A percentile compares a stretch with the other conserved stretches of the same genome.
phyloP scores from a whole-genome alignment of 257 asterid species.

The Solanum tarapatanum region DNA sequence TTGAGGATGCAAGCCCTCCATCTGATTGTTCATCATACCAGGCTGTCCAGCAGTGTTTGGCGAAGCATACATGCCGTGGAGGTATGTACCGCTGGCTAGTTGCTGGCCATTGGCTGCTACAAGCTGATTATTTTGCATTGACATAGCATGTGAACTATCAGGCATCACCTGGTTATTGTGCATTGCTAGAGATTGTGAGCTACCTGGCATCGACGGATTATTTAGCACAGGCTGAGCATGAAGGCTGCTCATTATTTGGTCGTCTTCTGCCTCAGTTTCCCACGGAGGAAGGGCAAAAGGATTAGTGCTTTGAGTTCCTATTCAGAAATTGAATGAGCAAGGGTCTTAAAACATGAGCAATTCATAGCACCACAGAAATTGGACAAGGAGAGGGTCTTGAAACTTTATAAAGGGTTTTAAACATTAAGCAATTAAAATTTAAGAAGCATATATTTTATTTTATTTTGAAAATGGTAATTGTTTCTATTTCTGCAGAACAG shows the following conservation, averaged over 20 bases:
- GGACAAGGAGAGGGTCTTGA: background rate
- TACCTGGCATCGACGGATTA: background rate
- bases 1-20: slow-evolving; percentile 30
- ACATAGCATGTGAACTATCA: background rate
- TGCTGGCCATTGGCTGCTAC: slow-evolving; percentile 24
- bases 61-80: slow-evolving; percentile 30
- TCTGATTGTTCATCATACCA: slow-evolving; percentile 26
- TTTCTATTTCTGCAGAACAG: too few species aligned
- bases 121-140: slow-evolving; percentile 10
- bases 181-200: background rate
- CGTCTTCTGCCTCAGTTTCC: slow-evolving; percentile 55
- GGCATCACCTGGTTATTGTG: background rate
- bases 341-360: background rate
- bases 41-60: slow-evolving; percentile 23
- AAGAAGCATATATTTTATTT: background rate
- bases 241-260: slow-evolving; percentile 17
- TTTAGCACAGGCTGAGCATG: background rate
- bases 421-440: background rate
- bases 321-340: background rate
- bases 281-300: slow-evolving; percentile 90
- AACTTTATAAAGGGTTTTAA: background rate
- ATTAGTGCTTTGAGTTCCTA: slow-evolving; percentile 40
- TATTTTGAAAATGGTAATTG: too few species aligned
- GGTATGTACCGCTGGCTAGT: slow-evolving; percentile 23
- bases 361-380: background rate